Evolutionary conservation across 257 asterid species (phyloP).

Genomic region (Prunella vulgaris): DNA sequence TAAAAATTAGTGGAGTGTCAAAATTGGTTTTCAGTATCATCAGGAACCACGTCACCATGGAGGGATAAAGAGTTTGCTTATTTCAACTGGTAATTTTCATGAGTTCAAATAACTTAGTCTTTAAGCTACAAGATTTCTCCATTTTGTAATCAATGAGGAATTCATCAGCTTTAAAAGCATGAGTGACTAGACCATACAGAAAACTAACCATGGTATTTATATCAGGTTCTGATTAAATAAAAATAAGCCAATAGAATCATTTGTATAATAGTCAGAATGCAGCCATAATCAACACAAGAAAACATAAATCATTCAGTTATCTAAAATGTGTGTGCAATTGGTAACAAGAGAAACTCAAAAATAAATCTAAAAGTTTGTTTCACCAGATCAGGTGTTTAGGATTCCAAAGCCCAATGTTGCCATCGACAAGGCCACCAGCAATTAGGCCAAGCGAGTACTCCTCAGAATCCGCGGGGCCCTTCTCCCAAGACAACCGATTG

Average conservation of each 20-base stretch:
- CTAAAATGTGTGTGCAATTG: background rate
- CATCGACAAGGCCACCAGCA: constrained; percentile 98
- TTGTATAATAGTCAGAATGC: constrained; percentile 7
- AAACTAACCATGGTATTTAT: background rate
- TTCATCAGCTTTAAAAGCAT: background rate
- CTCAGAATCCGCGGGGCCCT: constrained; percentile 53
- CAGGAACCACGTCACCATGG: background rate
- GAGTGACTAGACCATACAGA: background rate
- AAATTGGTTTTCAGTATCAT: background rate
- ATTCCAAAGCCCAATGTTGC: constrained; percentile 92
- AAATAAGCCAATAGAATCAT: background rate
- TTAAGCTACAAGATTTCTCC: background rate
- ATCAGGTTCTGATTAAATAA: background rate
- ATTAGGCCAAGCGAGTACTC: constrained; percentile 72
- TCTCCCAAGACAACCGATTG: constrained; percentile 87
- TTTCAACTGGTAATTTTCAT: background rate
- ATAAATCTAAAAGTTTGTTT: constrained; percentile 14
- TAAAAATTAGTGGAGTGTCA: background rate
- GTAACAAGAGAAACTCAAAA: background rate
- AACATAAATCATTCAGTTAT: background rate
- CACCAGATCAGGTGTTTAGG: constrained; percentile 83
- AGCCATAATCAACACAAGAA: constrained; percentile 7
- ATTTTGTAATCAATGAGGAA: constrained; percentile 7
- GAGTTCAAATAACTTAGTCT: background rate
- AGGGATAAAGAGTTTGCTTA: background rate